These are phyloP conservation scores for Annulohypoxylon nitens DNA, from an alignment of 495 filamentous ascomycete species.

Conservation along the genomic window DNA sequence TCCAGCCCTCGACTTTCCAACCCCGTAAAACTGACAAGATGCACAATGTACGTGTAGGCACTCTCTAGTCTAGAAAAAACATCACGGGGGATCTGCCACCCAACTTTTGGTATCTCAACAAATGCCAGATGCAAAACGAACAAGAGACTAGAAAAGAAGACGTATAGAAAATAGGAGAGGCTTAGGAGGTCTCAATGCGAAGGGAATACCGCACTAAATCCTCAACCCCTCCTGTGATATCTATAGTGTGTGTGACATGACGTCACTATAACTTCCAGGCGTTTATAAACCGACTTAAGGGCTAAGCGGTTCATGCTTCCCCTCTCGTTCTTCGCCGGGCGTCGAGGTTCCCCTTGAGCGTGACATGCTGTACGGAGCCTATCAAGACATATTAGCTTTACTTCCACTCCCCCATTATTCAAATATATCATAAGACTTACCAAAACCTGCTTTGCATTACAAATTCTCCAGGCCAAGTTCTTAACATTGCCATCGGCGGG, in stretches of 20 bases:
- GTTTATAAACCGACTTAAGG: not conserved
- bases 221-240: not conserved
- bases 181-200: not conserved
- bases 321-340: conserved; percentile 60
- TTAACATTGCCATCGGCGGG: conserved; percentile 90
- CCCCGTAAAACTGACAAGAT: not conserved
- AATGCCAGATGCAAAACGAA: conserved; percentile 10
- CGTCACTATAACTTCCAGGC: not conserved
- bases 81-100: not conserved
- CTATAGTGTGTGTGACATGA: not conserved
- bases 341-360: conserved; percentile 67
- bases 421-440: too few species aligned
- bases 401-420: not conserved
- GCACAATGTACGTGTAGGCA: not conserved
- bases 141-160: not conserved
- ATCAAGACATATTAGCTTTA: conserved; percentile 30
- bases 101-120: conserved; percentile 27
- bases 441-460: conserved; percentile 93
- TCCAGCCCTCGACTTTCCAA: not conserved
- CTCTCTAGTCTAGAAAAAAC: not conserved
- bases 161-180: not conserved
- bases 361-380: conserved; percentile 78
- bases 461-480: conserved; percentile 95
- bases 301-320: conserved; percentile 46
- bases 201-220: not conserved